These are phyloP conservation scores for Suillus plorans DNA, from an alignment of 768 basidiomycete genomes.

Conservation along the genomic window DNA sequence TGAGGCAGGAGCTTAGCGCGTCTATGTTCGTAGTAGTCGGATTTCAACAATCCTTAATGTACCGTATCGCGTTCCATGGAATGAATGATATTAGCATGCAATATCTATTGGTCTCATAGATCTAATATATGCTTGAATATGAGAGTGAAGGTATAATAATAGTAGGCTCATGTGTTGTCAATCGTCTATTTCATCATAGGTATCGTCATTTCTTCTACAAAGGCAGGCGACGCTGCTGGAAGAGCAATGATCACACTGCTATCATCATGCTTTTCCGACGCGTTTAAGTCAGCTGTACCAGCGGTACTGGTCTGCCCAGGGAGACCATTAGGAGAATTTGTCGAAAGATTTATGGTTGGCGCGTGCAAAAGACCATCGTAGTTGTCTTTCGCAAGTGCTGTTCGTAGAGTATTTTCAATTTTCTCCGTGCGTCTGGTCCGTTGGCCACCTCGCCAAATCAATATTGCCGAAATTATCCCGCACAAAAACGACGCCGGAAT, in stretches of 20 bases:
- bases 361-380: not conserved
- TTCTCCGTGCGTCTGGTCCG: constrained; percentile 66
- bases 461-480: constrained; percentile 69
- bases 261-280: not conserved
- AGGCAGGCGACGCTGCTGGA: not conserved
- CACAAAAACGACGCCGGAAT: constrained; percentile 76
- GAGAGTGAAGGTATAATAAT: not conserved
- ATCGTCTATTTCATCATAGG: not conserved
- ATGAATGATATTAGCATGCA: not conserved
- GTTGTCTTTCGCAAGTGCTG: constrained; percentile 37
- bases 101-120: not conserved
- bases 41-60: constrained; percentile 78
- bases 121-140: not conserved
- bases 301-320: not conserved
- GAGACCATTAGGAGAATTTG: not conserved
- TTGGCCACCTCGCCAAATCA: constrained; percentile 74
- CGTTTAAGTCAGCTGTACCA: too few species aligned
- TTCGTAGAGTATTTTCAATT: constrained; percentile 60
- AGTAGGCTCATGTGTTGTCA: not conserved
- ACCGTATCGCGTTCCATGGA: constrained; percentile 22
- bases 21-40: constrained; percentile 50
- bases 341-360: not conserved
- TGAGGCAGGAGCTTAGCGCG: constrained; percentile 28
- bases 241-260: too few species aligned
- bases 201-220: not conserved